Percentiles rank a stretch among this genome's conserved stretches.
These are phyloP conservation scores for Wallacemonas sp. DNA, from an alignment of 208 protist genomes.

Conservation along the genomic window DNA sequence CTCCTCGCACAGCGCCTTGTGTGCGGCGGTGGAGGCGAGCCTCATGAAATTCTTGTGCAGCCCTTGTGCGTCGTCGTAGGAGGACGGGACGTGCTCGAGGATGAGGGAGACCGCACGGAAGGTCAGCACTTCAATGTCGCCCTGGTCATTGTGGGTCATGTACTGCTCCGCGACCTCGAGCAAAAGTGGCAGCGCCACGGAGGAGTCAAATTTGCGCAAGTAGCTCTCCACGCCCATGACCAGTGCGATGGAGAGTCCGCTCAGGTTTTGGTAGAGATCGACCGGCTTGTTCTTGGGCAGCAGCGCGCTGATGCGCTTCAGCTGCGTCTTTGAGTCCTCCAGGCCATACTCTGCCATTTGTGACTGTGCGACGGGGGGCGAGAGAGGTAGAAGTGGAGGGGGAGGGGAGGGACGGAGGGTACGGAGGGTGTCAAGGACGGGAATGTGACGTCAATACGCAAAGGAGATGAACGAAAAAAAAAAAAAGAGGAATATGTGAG, in stretches of 20 bases:
- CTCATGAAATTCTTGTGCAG: constrained; percentile 59
- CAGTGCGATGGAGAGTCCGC: constrained; percentile 63
- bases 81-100: constrained; percentile 81
- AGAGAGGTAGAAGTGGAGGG: constrained; percentile 11
- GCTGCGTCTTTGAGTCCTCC: constrained; percentile 58
- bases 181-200: constrained; percentile 46
- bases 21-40: constrained; percentile 47
- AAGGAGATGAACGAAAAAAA: constrained; percentile 9
- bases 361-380: background rate
- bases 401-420: constrained; percentile 1
- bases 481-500: constrained; percentile 17
- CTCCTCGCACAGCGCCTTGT: constrained; percentile 51
- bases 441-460: background rate
- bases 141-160: constrained; percentile 28
- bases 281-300: constrained; percentile 36
- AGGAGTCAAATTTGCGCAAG: constrained; percentile 75
- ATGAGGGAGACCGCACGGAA: constrained; percentile 80
- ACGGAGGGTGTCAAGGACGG: too few relatives aligned
- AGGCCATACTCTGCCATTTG: constrained; percentile 27
- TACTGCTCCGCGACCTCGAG: constrained; percentile 49
- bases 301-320: constrained; percentile 46
- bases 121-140: constrained; percentile 66
- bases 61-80: constrained; percentile 47
- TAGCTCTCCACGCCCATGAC: constrained; percentile 88
- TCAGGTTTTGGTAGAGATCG: constrained; percentile 53